phyloP scores from a whole-genome alignment of 129 eudicot genomes.

The Rutidosis leptorrhynchoides region DNA sequence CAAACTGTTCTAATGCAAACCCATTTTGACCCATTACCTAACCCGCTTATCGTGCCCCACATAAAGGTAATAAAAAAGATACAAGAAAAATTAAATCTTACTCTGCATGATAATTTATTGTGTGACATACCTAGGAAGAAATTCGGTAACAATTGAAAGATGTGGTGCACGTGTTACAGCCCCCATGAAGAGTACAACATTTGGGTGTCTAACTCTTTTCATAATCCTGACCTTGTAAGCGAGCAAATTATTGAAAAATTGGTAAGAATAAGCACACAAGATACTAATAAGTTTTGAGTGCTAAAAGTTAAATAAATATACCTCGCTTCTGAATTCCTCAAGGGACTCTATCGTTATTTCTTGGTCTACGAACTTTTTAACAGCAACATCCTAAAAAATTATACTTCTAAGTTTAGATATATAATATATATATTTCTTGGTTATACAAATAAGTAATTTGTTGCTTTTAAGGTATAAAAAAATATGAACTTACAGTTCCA shows the following conservation, averaged over 20 bases:
- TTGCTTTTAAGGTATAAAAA: constrained; percentile 2
- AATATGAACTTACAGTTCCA: constrained; percentile 88
- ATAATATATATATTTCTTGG: too few relatives aligned
- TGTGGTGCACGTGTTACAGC: constrained; percentile 93
- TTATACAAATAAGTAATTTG: not conserved
- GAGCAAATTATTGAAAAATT: constrained; percentile 8
- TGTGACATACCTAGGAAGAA: constrained; percentile 87
- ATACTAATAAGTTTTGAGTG: not conserved
- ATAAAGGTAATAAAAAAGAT: not conserved
- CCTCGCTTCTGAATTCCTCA: constrained; percentile 94
- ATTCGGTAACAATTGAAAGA: constrained; percentile 95
- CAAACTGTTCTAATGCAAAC: not conserved
- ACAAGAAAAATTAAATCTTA: not conserved
- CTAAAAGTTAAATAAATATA: constrained; percentile 21
- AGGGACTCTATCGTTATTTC: constrained; percentile 77
- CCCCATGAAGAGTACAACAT: constrained; percentile 99
- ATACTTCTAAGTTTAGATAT: not conserved
- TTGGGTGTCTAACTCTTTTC: constrained; percentile 94
- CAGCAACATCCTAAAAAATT: constrained; percentile 81
- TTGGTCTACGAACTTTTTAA: constrained; percentile 87
- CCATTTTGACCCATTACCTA: not conserved
- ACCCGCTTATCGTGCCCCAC: not conserved
- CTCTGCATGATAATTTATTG: constrained; percentile 1
- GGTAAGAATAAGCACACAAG: constrained; percentile 13
- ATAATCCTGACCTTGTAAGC: constrained; percentile 76